Base-by-base conservation (phyloP, 352 stramenopile genomes). In the Plasmopara halstedii region DNA sequence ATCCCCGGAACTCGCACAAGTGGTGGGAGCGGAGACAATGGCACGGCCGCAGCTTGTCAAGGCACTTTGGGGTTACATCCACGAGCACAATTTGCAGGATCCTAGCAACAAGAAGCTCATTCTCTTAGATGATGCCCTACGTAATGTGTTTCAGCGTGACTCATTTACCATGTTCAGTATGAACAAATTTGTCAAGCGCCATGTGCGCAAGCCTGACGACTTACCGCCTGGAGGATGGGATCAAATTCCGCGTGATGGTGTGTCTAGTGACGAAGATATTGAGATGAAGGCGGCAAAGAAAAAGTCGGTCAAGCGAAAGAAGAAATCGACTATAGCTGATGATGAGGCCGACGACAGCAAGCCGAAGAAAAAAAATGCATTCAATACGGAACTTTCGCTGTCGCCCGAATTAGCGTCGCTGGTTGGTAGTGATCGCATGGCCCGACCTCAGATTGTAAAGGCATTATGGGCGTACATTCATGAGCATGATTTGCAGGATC, bases 51-150 rank as follows among this genome's bases (percentile, higher is more conserved):
- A 97, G 49, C 83, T 98, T 27, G 89, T 98, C 25, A 98, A 98
- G 57, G 64, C 69, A n/a, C 46, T 98, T 2, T 98, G 95, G 95
- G 84, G 94, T 40, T 98, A 98, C 62, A 98, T 98, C 43, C 83
- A 82, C 38, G 85, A 96, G 44, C 74, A 98, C 52, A 60, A 95
- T 19, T 73, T 98, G 26, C 95, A 98, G 64, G 93, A 98, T 66
- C 94, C 95, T 5, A 79, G 81, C 22, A 94, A 98, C 58, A 96
- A 95, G 62, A 82, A 91, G 14, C 70, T 83, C 42, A 98, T 98
- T 49, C 49, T 96, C 7, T 64, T 95, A 40, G 91, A 98, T 55
- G 83, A 90, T 22, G 83, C 58, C 26, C 57, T 98, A 43, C 70
- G 71, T 38, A 58, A 53, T 17, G 79, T 93, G 6, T 93, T 93